Percentiles rank a stretch among this genome's conserved stretches.
These are phyloP conservation scores for Lachancea kluyveri DNA, from an alignment of 805 yeast genomes.

Conservation along the genomic window DNA sequence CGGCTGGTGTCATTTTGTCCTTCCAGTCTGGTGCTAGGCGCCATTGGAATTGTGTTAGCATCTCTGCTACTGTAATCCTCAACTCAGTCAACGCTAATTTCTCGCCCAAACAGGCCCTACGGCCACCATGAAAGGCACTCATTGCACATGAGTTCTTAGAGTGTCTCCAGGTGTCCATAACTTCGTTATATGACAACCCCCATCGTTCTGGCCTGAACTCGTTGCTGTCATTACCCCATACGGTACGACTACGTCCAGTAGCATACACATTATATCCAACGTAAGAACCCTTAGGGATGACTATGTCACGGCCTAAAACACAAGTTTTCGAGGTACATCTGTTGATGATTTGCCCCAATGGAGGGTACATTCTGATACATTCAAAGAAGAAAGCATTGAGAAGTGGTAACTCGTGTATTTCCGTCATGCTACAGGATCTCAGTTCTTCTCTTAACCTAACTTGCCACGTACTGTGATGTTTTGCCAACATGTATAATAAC, in stretches of 20 bases:
- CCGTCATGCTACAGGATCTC: constrained; percentile 2
- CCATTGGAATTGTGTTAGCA: constrained; percentile 35
- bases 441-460: constrained; percentile 22
- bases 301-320: constrained; percentile 36
- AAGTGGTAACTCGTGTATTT: constrained; percentile 20
- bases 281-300: constrained; percentile 44
- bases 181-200: constrained; percentile 38
- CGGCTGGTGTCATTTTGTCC: constrained; percentile 49
- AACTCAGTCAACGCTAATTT: constrained; percentile 46
- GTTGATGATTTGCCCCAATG: constrained; percentile 51
- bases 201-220: constrained; percentile 44
- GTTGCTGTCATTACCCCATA: constrained; percentile 43
- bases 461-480: constrained; percentile 33
- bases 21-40: constrained; percentile 38
- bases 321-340: constrained; percentile 37
- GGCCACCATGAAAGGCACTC: constrained; percentile 55
- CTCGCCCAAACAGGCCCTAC: constrained; percentile 56
- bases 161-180: constrained; percentile 34
- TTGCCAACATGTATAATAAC: constrained; percentile 41
- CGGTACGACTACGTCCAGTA: constrained; percentile 38
- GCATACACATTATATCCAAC: constrained; percentile 52
- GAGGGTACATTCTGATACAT: constrained; percentile 47
- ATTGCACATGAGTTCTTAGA: constrained; percentile 42
- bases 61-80: constrained; percentile 33
- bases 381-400: constrained; percentile 38